These are phyloP conservation scores for Dorcoceras hygrometricum DNA, from an alignment of 257 asterid species.

Conservation along the genomic window DNA sequence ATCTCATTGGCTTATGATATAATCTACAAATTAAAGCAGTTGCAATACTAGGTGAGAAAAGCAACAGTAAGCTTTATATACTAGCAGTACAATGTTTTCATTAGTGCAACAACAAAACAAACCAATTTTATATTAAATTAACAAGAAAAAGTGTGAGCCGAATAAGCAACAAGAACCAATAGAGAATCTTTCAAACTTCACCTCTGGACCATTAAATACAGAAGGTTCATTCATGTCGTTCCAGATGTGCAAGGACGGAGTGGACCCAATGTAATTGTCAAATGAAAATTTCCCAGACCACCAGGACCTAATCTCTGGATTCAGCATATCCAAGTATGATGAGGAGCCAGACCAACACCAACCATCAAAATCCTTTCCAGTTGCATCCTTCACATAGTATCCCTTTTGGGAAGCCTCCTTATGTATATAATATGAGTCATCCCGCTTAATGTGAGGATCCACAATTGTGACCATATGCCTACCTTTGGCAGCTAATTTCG, in stretches of 20 bases:
- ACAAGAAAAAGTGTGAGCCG: neutral
- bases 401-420: conserved; percentile 89
- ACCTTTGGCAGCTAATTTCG: conserved; percentile 83
- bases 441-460: conserved; percentile 97
- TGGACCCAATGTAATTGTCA: conserved; percentile 74
- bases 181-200: conserved; percentile 27
- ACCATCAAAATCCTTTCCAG: conserved; percentile 90
- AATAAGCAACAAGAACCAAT: neutral
- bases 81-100: neutral
- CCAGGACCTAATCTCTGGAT: conserved; percentile 95
- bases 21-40: neutral
- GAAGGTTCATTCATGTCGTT: conserved; percentile 99
- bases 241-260: conserved; percentile 85
- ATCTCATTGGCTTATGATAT: neutral
- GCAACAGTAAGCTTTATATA: neutral
- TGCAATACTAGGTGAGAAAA: neutral
- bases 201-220: conserved; percentile 99
- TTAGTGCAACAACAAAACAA: neutral
- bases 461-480: conserved; percentile 96
- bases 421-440: conserved; percentile 75
- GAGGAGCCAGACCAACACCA: conserved; percentile 99
- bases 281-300: conserved; percentile 82
- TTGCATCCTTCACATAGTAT: conserved; percentile 78
- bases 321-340: conserved; percentile 76
- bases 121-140: neutral